Percentiles rank a stretch among this genome's conserved stretches.
Evolutionary conservation across 768 basidiomycete genomes (phyloP).

Genomic region (Omphalotus guepiniiformis): DNA sequence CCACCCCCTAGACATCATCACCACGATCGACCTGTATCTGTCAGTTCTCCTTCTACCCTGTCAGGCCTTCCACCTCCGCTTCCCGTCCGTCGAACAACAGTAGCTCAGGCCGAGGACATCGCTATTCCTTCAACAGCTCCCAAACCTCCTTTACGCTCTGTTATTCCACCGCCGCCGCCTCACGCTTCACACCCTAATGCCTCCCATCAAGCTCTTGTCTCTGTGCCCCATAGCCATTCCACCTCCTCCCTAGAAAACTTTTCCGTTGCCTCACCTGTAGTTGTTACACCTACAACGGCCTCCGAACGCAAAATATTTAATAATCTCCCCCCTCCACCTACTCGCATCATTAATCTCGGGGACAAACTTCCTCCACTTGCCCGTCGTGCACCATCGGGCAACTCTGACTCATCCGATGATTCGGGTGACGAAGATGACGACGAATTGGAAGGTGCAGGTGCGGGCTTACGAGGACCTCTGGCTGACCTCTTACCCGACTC

Average conservation of each 20-base stretch:
- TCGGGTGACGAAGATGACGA: conserved; percentile 35
- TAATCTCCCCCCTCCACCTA: conserved; percentile 70
- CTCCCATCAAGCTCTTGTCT: neutral
- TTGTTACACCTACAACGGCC: conserved; percentile 15
- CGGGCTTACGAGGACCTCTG: conserved; percentile 28
- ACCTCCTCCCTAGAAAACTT: conserved; percentile 3
- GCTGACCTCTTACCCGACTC: conserved; percentile 44
- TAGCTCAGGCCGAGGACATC: conserved; percentile 9
- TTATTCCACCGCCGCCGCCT: conserved; percentile 6
- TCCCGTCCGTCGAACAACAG: conserved; percentile 17
- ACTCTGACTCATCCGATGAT: neutral
- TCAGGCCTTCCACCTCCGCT: conserved; percentile 13
- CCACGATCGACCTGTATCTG: conserved; percentile 21
- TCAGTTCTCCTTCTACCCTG: conserved; percentile 11
- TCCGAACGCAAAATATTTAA: conserved; percentile 39
- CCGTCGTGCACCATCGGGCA: too few species aligned
- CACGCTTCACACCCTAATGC: conserved; percentile 21
- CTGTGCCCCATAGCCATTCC: too few species aligned
- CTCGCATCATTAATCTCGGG: conserved; percentile 63
- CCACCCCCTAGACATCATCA: conserved; percentile 34
- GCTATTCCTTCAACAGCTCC: conserved; percentile 21
- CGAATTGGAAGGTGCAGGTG: conserved; percentile 61
- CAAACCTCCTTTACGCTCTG: conserved; percentile 45
- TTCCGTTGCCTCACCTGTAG: conserved; percentile 25
- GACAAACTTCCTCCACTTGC: conserved; percentile 68